Percentiles rank a stretch among this genome's conserved stretches.
These are phyloP conservation scores for Ceratobasidium sp. DNA, from an alignment of 1,284 basidiomycete species.

Conservation along the genomic window DNA sequence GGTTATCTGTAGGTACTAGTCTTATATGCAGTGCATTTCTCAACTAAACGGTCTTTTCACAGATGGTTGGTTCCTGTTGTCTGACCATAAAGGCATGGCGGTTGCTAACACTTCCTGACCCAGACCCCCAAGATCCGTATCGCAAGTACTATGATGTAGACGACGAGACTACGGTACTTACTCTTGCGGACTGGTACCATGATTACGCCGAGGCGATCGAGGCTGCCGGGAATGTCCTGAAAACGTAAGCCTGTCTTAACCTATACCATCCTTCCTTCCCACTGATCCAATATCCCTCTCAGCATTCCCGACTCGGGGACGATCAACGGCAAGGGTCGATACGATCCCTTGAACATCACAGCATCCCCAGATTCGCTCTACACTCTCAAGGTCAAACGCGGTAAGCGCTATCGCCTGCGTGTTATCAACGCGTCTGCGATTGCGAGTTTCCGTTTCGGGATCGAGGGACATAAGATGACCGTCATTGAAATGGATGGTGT, in stretches of 20 bases:
- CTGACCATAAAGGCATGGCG: too few species aligned
- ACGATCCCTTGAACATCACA: constrained; percentile 17
- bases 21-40: not conserved
- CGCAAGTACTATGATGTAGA: constrained; percentile 20
- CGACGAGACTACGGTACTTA: constrained; percentile 28
- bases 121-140: constrained; percentile 27
- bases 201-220: constrained; percentile 10
- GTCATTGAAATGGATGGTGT: constrained; percentile 52
- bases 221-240: constrained; percentile 1
- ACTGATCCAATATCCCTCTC: not conserved
- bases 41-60: not conserved
- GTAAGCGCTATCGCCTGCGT: constrained; percentile 63
- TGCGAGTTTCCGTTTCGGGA: constrained; percentile 48
- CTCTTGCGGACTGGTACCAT: constrained; percentile 35
- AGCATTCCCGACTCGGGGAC: constrained; percentile 51
- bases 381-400: constrained; percentile 51
- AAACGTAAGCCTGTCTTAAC: constrained; percentile 17
- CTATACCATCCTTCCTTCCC: not conserved
- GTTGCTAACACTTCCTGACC: not conserved
- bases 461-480: constrained; percentile 52
- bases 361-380: constrained; percentile 24
- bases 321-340: constrained; percentile 47
- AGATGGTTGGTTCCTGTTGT: constrained; percentile 24
- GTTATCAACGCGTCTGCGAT: constrained; percentile 45
- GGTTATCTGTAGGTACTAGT: constrained; percentile 45